Base-by-base conservation (phyloP, 2,329 filamentous ascomycete species). In the Chaetomiaceae sp. region DNA sequence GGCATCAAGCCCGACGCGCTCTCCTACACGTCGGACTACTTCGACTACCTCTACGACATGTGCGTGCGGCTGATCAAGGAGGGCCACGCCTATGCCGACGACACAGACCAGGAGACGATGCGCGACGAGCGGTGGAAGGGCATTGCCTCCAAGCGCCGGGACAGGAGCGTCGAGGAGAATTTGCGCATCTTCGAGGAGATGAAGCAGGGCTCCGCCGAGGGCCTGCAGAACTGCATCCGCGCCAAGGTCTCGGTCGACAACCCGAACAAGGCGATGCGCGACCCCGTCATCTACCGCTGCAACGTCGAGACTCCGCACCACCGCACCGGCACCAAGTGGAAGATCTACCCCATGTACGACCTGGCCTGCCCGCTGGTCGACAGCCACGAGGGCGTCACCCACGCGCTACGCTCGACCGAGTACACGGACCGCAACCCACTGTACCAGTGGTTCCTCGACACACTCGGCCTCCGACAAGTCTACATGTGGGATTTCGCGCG, bases 201-300 rank as follows among this genome's bases (percentile, higher is more conserved):
- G 93, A 95, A 90, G 74, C 76, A 78, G 47, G 90, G 85, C 36
- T 84, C 81, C 3, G 78, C 84, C 39, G 83, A 90, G 65, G 93
- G 93, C 49, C 69, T 81, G 39, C 81, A 77, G 62, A 90, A 91
- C 81, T 96, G 88, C 69, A 94, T 98, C 56, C 86, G 93, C 50
- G 93, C 93, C 48, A 96, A 94, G 75, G 87, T 97, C 58, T 91
- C 88, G 1, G 80, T 86, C 57, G 87, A 95, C 66, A 86, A 93
- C 69, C 86, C 86, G 55, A 97, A 98, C 74, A 95, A 95, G 69
- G 88, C 93, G 43, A 83, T 97, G 79, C 80, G 93, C 55, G 93
- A 98, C 66, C 93, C 93, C 11, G 90, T 97, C 67, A 94, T 98
- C 66, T 97, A 96, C 75, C 84, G 93, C 56, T 96, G 89, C 78